These are phyloP conservation scores for Penicillium fimorum DNA, from an alignment of 495 filamentous ascomycete genomes.

Conservation along the genomic window DNA sequence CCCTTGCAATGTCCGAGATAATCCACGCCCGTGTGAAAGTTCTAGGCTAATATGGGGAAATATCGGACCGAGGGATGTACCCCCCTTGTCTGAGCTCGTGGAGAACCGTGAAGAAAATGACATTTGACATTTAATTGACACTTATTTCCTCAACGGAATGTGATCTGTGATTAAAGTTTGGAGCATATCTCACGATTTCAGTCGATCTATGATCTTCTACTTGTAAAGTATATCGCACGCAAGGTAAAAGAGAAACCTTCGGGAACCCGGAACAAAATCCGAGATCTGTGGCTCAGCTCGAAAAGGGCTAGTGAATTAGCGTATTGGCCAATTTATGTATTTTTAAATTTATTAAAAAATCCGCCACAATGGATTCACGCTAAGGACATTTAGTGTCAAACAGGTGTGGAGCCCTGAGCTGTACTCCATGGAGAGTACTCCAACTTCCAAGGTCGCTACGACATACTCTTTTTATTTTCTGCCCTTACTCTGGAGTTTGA, in stretches of 20 bases:
- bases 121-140: not conserved
- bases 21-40: not conserved
- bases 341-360: slow-evolving; percentile 1
- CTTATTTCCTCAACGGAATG: not conserved
- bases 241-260: not conserved
- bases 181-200: not conserved
- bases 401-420: slow-evolving; percentile 14
- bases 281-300: slow-evolving; percentile 21
- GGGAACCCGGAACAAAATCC: not conserved
- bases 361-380: slow-evolving; percentile 7
- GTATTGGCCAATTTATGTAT: not conserved
- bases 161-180: slow-evolving; percentile 1
- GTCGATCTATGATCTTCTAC: not conserved
- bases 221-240: not conserved
- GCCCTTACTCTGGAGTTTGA: not conserved
- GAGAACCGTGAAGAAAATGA: not conserved
- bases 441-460: slow-evolving; percentile 4
- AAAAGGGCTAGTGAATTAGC: slow-evolving; percentile 8
- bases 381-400: slow-evolving; percentile 20
- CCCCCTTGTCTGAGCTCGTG: slow-evolving; percentile 6
- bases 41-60: not conserved
- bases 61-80: not conserved
- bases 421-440: not conserved
- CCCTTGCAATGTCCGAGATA: slow-evolving; percentile 10
- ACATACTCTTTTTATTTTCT: slow-evolving; percentile 7